phyloP scores from a whole-genome alignment of 2,329 filamentous ascomycete genomes.

The Fusarium fracticaudum region DNA sequence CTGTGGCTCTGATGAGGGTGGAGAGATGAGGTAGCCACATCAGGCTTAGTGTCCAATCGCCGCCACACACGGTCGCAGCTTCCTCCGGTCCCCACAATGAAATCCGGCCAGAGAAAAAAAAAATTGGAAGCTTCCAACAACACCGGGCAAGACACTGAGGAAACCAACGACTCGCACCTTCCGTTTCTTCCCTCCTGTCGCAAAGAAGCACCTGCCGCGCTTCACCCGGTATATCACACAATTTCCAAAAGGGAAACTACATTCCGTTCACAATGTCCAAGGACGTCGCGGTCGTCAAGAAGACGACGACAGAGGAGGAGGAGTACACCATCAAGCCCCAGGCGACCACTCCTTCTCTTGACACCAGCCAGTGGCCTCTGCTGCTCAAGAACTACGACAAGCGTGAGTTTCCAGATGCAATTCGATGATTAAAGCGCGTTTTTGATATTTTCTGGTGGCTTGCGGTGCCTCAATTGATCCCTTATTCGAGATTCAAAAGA shows the following conservation, averaged over 20 bases:
- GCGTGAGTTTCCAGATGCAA: conserved; percentile 63
- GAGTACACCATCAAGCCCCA: conserved; percentile 94
- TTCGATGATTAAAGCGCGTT: neutral
- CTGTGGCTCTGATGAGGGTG: no score
- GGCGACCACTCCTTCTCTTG: conserved; percentile 77
- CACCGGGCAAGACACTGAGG: conserved; percentile 46
- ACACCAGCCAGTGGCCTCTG: conserved; percentile 92
- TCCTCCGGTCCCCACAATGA: conserved; percentile 45
- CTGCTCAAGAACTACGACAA: conserved; percentile 96
- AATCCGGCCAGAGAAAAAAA: conserved; percentile 46
- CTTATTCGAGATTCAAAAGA: neutral
- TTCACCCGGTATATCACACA: conserved; percentile 44
- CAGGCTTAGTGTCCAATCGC: conserved; percentile 11
- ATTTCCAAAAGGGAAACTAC: conserved; percentile 23
- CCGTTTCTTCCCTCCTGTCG: conserved; percentile 41
- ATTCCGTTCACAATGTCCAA: conserved; percentile 53
- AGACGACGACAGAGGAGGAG: conserved; percentile 62
- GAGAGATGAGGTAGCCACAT: neutral
- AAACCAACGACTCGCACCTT: conserved; percentile 43
- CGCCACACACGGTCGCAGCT: conserved; percentile 44
- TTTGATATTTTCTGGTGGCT: neutral
- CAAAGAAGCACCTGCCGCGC: conserved; percentile 39
- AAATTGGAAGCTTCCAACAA: conserved; percentile 47
- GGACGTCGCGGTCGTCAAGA: conserved; percentile 53
- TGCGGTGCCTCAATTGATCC: conserved; percentile 6